Conservation (phyloP, 2,329 filamentous ascomycete species). For the Orbilia blumenaviensis region DNA sequence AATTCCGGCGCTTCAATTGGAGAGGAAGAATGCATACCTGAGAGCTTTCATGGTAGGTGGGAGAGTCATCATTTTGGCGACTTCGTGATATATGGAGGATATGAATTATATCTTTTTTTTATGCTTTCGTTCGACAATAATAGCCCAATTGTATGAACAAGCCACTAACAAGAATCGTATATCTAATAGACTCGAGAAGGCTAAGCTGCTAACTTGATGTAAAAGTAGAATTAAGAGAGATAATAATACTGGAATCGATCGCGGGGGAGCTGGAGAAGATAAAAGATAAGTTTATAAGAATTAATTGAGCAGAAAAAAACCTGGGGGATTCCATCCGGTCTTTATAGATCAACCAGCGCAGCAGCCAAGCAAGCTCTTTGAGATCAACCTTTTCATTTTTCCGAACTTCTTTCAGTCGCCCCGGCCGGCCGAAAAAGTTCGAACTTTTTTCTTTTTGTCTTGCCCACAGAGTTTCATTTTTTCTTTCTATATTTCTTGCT, state of each 20-base stretch:
- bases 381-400: conserved; percentile 20
- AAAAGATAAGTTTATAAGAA: background rate
- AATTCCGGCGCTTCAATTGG: background rate
- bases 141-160: background rate
- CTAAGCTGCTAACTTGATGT: background rate
- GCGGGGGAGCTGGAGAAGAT: background rate
- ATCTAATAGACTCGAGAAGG: background rate
- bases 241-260: too few species aligned
- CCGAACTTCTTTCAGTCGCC: too few species aligned
- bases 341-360: conserved; percentile 30
- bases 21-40: conserved; percentile 62
- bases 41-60: conserved; percentile 71
- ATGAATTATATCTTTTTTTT: background rate
- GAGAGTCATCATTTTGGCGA: conserved; percentile 60
- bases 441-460: background rate
- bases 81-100: background rate
- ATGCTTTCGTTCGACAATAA: background rate
- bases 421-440: background rate
- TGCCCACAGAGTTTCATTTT: conserved; percentile 10
- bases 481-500: too few species aligned
- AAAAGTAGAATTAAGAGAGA: background rate
- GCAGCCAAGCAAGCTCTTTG: background rate
- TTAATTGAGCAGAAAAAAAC: background rate
- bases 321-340: background rate
- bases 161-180: background rate